Evolutionary conservation across 2,329 filamentous ascomycete genomes (phyloP).

Genomic region (Pseudogymnoascus sp.): DNA sequence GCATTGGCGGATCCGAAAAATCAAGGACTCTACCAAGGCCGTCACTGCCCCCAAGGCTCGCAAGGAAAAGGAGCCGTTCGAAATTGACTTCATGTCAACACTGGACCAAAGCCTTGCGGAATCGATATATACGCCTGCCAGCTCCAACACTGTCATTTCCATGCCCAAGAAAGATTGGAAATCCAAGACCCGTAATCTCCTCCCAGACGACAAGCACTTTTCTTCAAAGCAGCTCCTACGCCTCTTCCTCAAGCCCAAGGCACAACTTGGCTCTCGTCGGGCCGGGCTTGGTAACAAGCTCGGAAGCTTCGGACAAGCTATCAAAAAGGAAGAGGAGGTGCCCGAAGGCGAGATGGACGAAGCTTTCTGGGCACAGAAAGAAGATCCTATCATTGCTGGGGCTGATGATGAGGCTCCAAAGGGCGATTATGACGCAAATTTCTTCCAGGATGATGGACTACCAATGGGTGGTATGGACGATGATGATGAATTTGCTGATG

Average conservation of each 20-base stretch:
- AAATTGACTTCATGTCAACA: constrained; percentile 79
- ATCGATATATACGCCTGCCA: constrained; percentile 70
- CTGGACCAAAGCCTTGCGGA: constrained; percentile 66
- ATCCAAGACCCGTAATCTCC: constrained; percentile 82
- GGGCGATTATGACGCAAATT: constrained; percentile 92
- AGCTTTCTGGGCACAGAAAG: constrained; percentile 81
- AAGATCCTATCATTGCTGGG: constrained; percentile 38
- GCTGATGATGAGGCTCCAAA: constrained; percentile 52
- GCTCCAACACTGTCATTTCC: constrained; percentile 72
- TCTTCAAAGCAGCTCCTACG: constrained; percentile 84
- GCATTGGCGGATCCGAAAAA: constrained; percentile 93
- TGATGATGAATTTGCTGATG: constrained; percentile 70
- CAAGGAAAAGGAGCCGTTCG: constrained; percentile 94
- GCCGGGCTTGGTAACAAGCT: constrained; percentile 39
- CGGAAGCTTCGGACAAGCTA: constrained; percentile 35
- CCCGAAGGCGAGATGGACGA: constrained; percentile 80
- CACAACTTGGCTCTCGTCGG: constrained; percentile 64
- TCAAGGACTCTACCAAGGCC: constrained; percentile 69
- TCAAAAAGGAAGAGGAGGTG: constrained; percentile 45
- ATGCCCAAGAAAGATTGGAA: constrained; percentile 93
- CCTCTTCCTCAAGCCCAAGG: constrained; percentile 91
- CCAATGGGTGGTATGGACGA: constrained; percentile 56
- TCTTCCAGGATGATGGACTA: constrained; percentile 85
- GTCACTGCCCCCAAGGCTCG: constrained; percentile 54
- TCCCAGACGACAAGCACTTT: constrained; percentile 97